Evolutionary conservation across 2,329 filamentous ascomycete genomes (phyloP).

Genomic region (Pseudogymnoascus sp.): DNA sequence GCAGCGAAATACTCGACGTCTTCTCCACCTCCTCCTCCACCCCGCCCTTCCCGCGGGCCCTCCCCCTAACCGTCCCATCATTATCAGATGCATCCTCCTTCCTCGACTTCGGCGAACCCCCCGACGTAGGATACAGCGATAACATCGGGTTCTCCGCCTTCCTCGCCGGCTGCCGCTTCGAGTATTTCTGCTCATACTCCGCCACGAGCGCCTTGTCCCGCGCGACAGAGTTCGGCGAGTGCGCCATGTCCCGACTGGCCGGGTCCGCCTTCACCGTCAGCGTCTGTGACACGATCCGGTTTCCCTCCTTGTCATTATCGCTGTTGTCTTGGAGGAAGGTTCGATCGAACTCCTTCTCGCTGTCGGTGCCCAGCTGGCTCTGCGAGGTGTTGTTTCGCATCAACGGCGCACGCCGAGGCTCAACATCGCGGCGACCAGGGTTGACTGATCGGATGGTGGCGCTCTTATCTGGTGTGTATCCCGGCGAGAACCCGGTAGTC

Average conservation of each 20-base stretch:
- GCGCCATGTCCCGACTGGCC: background rate
- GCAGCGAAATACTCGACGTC: background rate
- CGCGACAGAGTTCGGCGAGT: background rate
- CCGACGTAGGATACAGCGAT: background rate
- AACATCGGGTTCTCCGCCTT: background rate
- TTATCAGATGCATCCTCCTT: background rate
- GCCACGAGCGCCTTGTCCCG: conserved; percentile 24
- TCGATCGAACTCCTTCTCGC: conserved; percentile 28
- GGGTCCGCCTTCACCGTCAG: conserved; percentile 12
- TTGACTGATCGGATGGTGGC: conserved; percentile 62
- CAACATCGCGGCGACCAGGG: conserved; percentile 32
- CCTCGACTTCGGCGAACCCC: background rate
- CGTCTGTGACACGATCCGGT: conserved; percentile 23
- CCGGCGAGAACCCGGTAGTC: conserved; percentile 60
- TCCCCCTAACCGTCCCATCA: background rate
- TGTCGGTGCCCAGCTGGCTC: conserved; percentile 11
- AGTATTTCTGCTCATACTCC: conserved; percentile 23
- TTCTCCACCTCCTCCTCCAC: background rate
- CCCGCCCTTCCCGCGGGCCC: background rate
- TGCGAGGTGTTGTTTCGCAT: background rate
- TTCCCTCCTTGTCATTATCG: conserved; percentile 38
- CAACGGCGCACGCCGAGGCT: background rate
- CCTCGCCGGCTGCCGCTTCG: conserved; percentile 14
- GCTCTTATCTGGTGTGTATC: conserved; percentile 64
- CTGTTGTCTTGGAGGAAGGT: conserved; percentile 46